These are phyloP conservation scores for Xerocomus minutiporus DNA, from an alignment of 1,284 basidiomycete genomes.

Conservation along the genomic window DNA sequence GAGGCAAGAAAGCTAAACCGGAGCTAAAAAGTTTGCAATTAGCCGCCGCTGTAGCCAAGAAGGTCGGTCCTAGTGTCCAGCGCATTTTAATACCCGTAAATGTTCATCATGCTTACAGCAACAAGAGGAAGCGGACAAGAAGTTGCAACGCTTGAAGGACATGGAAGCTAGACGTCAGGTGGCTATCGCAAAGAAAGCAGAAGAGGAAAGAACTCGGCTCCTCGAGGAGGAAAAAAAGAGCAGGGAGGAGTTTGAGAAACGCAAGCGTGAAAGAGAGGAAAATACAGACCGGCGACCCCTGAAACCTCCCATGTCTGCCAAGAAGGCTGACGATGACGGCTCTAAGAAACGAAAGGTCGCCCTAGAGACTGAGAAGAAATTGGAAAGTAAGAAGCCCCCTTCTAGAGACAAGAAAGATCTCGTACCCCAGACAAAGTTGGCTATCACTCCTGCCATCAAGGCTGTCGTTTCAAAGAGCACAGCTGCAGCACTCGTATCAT, in stretches of 20 bases:
- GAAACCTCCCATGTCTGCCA: slow-evolving; percentile 37
- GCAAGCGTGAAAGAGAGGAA: slow-evolving; percentile 74
- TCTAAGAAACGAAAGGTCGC: slow-evolving; percentile 65
- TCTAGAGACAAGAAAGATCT: slow-evolving; percentile 42
- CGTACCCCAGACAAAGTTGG: slow-evolving; percentile 30
- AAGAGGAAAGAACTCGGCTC: slow-evolving; percentile 65
- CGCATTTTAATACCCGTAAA: neutral
- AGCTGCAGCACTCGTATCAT: slow-evolving; percentile 29
- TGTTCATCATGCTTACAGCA: slow-evolving; percentile 49
- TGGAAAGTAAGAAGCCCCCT: slow-evolving; percentile 52
- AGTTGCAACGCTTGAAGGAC: slow-evolving; percentile 66
- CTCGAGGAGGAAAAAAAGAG: slow-evolving; percentile 65
- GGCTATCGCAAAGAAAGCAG: slow-evolving; percentile 69
- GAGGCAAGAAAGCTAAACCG: slow-evolving; percentile 57
- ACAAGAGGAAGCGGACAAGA: slow-evolving; percentile 81
- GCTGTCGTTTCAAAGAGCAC: slow-evolving; percentile 21
- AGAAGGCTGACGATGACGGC: slow-evolving; percentile 66
- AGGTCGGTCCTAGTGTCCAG: slow-evolving; percentile 45
- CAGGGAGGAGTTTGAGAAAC: slow-evolving; percentile 65
- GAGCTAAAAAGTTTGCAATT: slow-evolving; percentile 82
- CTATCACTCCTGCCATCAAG: slow-evolving; percentile 35
- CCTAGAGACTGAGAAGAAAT: slow-evolving; percentile 54
- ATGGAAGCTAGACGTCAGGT: slow-evolving; percentile 74
- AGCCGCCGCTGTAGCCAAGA: slow-evolving; percentile 77
- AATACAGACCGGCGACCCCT: slow-evolving; percentile 59